These are phyloP conservation scores for Theileria annulata DNA, from an alignment of 169 alveolate genomes.

Conservation along the genomic window DNA sequence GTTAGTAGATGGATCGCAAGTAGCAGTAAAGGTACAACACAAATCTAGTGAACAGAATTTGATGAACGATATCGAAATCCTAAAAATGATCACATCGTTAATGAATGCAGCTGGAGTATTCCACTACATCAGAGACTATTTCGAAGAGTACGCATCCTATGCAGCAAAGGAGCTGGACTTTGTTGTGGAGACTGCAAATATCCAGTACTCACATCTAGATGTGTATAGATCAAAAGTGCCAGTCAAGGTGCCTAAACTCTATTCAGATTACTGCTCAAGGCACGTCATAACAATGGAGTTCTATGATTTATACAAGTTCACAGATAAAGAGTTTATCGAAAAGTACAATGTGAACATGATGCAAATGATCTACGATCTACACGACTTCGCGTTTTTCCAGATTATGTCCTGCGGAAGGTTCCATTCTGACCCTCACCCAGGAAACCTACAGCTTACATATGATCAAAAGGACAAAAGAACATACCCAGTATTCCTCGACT, in stretches of 20 bases:
- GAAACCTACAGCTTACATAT: slow-evolving; percentile 80
- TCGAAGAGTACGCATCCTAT: slow-evolving; percentile 86
- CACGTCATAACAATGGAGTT: slow-evolving; percentile 87
- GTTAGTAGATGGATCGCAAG: slow-evolving; percentile 72
- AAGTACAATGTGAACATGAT: slow-evolving; percentile 64
- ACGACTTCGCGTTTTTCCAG: slow-evolving; percentile 75
- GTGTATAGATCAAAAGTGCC: slow-evolving; percentile 76
- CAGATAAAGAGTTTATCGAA: slow-evolving; percentile 73
- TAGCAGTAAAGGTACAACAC: slow-evolving; percentile 81
- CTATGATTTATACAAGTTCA: slow-evolving; percentile 85
- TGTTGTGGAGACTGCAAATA: slow-evolving; percentile 78
- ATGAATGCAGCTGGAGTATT: slow-evolving; percentile 72
- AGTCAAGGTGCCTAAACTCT: slow-evolving; percentile 78
- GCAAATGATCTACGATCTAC: slow-evolving; percentile 63
- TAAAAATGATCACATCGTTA: slow-evolving; percentile 78
- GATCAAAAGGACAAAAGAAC: slow-evolving; percentile 35
- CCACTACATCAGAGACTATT: slow-evolving; percentile 72
- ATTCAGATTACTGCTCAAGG: slow-evolving; percentile 75
- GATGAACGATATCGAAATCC: slow-evolving; percentile 74
- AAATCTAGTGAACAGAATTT: slow-evolving; percentile 77
- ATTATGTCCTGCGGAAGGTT: slow-evolving; percentile 79
- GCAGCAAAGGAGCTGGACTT: slow-evolving; percentile 86
- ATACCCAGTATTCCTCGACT: slow-evolving; percentile 62
- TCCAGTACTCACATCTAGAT: slow-evolving; percentile 77
- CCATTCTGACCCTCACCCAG: slow-evolving; percentile 93